A percentile compares a stretch with the other conserved stretches of the same genome.
Conservation (phyloP, 331 rosid species). For the Cucumis variabilis region DNA sequence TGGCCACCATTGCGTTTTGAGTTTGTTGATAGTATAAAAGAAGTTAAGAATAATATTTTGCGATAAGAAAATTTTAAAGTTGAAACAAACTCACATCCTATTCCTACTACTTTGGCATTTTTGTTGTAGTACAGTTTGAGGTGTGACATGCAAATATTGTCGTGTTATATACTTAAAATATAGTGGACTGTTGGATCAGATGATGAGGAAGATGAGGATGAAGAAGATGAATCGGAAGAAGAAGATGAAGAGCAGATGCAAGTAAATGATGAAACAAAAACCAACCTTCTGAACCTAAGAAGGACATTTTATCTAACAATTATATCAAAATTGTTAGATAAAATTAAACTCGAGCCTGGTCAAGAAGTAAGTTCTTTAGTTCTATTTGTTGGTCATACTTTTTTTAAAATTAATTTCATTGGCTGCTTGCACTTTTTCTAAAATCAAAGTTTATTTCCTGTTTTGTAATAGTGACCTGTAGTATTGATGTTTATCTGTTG, state of each 20-base stretch:
- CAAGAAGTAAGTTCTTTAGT: slow-evolving; percentile 71
- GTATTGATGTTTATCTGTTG: neutral
- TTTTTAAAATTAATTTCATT: slow-evolving; percentile 3
- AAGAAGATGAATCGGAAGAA: slow-evolving; percentile 52
- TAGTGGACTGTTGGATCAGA: too few species aligned
- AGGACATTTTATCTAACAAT: slow-evolving; percentile 88
- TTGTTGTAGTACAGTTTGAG: too few species aligned
- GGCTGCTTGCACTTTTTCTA: neutral
- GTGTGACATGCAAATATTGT: too few species aligned
- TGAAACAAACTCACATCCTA: too few species aligned
- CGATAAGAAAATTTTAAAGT: too few species aligned
- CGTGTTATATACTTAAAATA: too few species aligned
- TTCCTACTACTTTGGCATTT: too few species aligned
- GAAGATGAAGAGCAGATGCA: slow-evolving; percentile 75
- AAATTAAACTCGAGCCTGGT: slow-evolving; percentile 92
- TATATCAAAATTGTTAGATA: slow-evolving; percentile 87
- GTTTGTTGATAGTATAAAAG: too few species aligned
- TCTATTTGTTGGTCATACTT: slow-evolving; percentile 32
- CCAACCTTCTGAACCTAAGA: slow-evolving; percentile 81
- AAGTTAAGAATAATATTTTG: too few species aligned
- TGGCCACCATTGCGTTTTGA: too few species aligned
- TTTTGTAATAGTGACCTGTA: neutral
- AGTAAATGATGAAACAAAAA: slow-evolving; percentile 85
- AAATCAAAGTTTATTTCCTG: neutral
- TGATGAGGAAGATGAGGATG: slow-evolving; percentile 51